These are phyloP conservation scores for Loxodes magnus DNA, from an alignment of 73 alveolate genomes.

Conservation along the genomic window DNA sequence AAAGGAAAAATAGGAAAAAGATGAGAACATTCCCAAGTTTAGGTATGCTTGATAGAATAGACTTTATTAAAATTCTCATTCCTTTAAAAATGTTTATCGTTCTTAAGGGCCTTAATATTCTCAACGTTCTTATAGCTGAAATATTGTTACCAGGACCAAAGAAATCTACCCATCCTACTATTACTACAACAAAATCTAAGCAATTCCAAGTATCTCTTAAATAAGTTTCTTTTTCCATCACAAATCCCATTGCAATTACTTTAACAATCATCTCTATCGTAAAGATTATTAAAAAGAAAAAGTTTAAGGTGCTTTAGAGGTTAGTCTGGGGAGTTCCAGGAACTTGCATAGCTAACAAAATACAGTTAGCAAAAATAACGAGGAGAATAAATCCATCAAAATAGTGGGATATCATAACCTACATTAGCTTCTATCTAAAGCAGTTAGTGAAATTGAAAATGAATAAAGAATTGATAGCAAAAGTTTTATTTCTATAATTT, in stretches of 20 bases:
- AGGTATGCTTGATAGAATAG: conserved; percentile 51
- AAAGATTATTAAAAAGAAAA: conserved; percentile 16
- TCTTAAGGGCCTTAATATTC: conserved; percentile 64
- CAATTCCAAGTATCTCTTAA: conserved; percentile 69
- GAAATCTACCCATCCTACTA: conserved; percentile 47
- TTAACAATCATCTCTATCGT: conserved; percentile 33
- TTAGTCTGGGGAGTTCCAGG: no score
- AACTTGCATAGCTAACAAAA: conserved; percentile 26
- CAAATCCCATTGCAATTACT: conserved; percentile 35
- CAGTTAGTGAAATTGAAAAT: conserved; percentile 1
- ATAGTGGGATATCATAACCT: conserved; percentile 18
- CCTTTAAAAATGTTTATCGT: conserved; percentile 57
- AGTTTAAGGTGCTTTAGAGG: no score
- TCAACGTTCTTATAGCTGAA: conserved; percentile 40
- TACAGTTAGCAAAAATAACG: conserved; percentile 29
- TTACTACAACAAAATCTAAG: conserved; percentile 60
- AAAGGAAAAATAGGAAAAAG: conserved; percentile 38
- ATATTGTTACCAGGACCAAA: not conserved
- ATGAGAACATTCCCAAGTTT: conserved; percentile 43
- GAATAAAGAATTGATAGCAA: not conserved
- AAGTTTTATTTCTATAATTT: no score
- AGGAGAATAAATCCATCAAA: conserved; percentile 41
- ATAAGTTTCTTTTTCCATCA: conserved; percentile 32
- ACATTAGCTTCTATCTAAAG: not conserved
- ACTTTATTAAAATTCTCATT: conserved; percentile 38